A percentile compares a stretch with the other conserved stretches of the same genome.
Conservation (phyloP, 2,329 filamentous ascomycete species). For the Colletotrichum scovillei region DNA sequence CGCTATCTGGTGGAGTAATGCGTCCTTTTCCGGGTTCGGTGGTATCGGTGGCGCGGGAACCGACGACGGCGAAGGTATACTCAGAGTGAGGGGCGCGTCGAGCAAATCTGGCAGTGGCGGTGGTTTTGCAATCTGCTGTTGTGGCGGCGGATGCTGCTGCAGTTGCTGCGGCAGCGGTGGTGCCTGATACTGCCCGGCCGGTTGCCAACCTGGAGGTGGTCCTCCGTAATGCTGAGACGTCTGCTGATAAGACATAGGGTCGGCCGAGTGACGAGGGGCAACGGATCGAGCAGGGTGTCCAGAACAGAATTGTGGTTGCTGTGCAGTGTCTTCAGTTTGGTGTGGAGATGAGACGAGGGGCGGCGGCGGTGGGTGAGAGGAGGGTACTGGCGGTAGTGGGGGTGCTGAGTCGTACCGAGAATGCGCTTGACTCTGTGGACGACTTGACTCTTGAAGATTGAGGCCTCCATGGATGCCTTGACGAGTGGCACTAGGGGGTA, state of each 20-base stretch:
- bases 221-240: constrained; percentile 16
- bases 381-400: constrained; percentile 51
- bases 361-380: background rate
- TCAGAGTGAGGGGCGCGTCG: constrained; percentile 66
- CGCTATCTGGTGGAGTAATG: constrained; percentile 81
- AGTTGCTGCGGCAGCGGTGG: constrained; percentile 41
- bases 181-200: constrained; percentile 16
- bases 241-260: constrained; percentile 37
- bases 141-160: constrained; percentile 46
- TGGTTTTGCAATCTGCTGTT: constrained; percentile 43
- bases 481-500: constrained; percentile 43
- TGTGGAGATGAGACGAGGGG: constrained; percentile 15
- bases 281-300: constrained; percentile 31
- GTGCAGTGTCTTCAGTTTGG: constrained; percentile 23
- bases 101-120: constrained; percentile 63
- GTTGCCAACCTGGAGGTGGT: constrained; percentile 36
- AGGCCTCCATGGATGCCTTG: constrained; percentile 36
- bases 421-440: constrained; percentile 33
- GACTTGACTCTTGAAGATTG: constrained; percentile 35
- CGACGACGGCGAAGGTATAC: constrained; percentile 59
- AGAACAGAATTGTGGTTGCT: constrained; percentile 20
- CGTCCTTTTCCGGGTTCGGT: constrained; percentile 95
- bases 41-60: constrained; percentile 85
- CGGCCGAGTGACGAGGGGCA: constrained; percentile 39
- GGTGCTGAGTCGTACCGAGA: constrained; percentile 62